Conservation (phyloP, 192 early-diverging fungal genomes). For the Backusella mclennaniae region DNA sequence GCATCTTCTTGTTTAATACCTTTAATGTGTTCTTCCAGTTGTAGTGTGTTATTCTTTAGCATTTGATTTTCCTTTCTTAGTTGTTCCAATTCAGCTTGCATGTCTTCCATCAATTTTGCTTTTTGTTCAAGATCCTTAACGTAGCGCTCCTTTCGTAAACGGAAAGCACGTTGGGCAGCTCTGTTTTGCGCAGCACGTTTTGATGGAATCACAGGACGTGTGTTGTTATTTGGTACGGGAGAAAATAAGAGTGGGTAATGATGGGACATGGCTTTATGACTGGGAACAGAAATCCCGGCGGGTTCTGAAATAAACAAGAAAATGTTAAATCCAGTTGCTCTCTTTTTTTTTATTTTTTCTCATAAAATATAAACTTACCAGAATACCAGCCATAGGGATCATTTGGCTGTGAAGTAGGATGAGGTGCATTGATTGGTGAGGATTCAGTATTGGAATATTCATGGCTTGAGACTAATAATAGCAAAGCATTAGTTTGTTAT, state of each 20-base stretch:
- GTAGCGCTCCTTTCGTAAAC: conserved; percentile 81
- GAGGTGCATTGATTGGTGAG: neutral
- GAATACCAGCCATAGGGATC: conserved; percentile 13
- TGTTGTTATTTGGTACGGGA: neutral
- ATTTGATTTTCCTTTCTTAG: conserved; percentile 27
- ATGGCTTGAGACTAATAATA: neutral
- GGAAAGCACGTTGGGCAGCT: conserved; percentile 87
- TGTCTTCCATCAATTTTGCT: conserved; percentile 56
- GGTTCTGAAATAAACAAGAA: neutral
- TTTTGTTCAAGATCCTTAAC: conserved; percentile 76
- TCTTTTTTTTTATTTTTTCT: neutral
- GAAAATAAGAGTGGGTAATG: conserved; percentile 13
- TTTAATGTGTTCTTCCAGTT: conserved; percentile 9
- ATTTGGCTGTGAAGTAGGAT: neutral
- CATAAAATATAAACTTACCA: conserved; percentile 1
- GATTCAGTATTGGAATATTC: neutral
- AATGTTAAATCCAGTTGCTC: neutral
- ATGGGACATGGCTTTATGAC: neutral
- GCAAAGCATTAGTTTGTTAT: too few species aligned
- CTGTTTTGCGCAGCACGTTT: conserved; percentile 90
- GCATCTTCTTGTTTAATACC: neutral
- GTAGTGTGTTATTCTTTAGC: neutral
- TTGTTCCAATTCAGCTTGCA: conserved; percentile 29
- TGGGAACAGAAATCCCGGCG: conserved; percentile 7
- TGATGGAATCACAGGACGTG: conserved; percentile 33